Base-by-base conservation (phyloP, 768 basidiomycete species). In the Tremella yokohamensis region DNA sequence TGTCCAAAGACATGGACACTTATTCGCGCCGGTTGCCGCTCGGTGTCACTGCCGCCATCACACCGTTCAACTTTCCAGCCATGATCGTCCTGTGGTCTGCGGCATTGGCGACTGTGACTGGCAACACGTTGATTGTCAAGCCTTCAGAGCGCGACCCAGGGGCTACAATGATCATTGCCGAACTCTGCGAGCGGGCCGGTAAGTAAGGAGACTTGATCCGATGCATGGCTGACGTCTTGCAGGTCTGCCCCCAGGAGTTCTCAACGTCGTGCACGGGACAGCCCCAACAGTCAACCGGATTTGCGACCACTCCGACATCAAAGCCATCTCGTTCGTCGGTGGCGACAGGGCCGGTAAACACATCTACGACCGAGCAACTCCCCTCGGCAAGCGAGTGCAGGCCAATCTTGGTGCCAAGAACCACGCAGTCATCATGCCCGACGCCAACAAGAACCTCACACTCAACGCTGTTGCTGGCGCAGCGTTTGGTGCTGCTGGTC, bases 121-220 rank as follows among this genome's bases (percentile, higher is more conserved):
- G 94, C 29, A 99, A 99, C 69, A 91, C 94, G 0, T 82, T 99
- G 40, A 82, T 99, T 59, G 80, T 99, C 60, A 99, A 99, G 70
- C 94, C 94, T 18, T 92, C 89, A 1, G 94, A 99, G 75, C 85
- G 94, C 22, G 93, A 96, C 73, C 94, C 94, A 13, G 94, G 94
- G 49, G 94, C 96, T 13, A 87, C 91, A 6, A 92, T 96, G 87
- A 94, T 99, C 55, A 91, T 99, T 60, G 91, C 92, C 29, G 94
- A 99, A 78, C 82, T 97, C 2, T 91, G 89, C 71, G 84, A 89
- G 76, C 84, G 84, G 54, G 91, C 94, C 56, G 89, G 68, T 61
- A 47, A 40, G 53, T 58, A 2, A 16, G 1, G 19, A 38, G 1
- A 11, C 37, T 24, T 19, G 15, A 4, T 34, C 6, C 4, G 29